Percentiles rank a stretch among this genome's conserved stretches.
These are phyloP conservation scores for Metarhizium guizhouense DNA, from an alignment of 2,329 filamentous ascomycete species.

Conservation along the genomic window DNA sequence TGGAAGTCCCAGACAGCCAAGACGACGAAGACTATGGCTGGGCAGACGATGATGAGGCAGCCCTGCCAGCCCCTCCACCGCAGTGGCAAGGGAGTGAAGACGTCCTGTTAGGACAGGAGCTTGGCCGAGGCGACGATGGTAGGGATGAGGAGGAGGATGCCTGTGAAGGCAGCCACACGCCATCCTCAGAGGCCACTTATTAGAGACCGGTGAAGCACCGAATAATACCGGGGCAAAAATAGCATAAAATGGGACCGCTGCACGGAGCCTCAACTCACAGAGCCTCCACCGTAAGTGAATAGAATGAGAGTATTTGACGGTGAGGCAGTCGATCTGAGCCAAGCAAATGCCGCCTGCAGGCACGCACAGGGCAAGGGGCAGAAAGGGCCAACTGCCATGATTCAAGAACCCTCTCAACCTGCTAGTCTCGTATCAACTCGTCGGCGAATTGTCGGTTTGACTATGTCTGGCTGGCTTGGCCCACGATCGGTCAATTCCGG, in stretches of 20 bases:
- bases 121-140: slow-evolving; percentile 30
- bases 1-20: slow-evolving; percentile 53
- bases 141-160: slow-evolving; percentile 11
- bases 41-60: slow-evolving; percentile 56
- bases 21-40: slow-evolving; percentile 66
- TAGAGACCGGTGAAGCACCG: slow-evolving; percentile 16
- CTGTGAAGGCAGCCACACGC: slow-evolving; percentile 1
- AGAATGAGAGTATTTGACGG: not conserved
- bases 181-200: slow-evolving; percentile 8
- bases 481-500: slow-evolving; percentile 18
- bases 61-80: slow-evolving; percentile 49
- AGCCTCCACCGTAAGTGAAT: not conserved
- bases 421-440: not conserved
- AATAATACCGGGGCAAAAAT: slow-evolving; percentile 15
- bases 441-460: slow-evolving; percentile 18
- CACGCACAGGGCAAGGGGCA: slow-evolving; percentile 1
- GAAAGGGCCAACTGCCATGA: not conserved
- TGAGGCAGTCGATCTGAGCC: not conserved
- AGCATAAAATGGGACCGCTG: slow-evolving; percentile 5
- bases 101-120: slow-evolving; percentile 41
- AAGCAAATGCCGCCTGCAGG: not conserved
- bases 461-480: not conserved
- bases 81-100: slow-evolving; percentile 63
- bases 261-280: slow-evolving; percentile 3
- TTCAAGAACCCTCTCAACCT: slow-evolving; percentile 4